phyloP scores from a whole-genome alignment of 148 eudicot species.

The Heliamphora exappendiculata region DNA sequence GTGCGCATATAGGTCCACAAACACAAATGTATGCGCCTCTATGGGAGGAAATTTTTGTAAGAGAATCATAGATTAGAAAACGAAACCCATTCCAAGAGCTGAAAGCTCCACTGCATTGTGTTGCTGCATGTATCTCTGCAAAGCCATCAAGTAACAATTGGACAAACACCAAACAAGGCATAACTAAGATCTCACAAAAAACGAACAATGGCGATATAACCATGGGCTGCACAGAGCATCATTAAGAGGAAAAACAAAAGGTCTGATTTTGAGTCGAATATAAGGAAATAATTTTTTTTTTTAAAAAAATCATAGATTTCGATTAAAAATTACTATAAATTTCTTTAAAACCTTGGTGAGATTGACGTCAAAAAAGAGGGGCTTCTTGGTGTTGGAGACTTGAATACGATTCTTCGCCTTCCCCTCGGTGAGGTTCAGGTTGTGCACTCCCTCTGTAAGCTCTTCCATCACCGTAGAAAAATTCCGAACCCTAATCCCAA shows the following conservation, averaged over 20 bases:
- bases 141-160: not conserved
- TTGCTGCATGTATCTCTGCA: slow-evolving; percentile 15
- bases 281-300: not conserved
- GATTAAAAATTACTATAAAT: not conserved
- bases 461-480: not conserved
- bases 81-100: slow-evolving; percentile 12
- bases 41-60: not conserved
- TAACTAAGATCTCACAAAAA: not conserved
- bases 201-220: not conserved
- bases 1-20: too few relatives aligned
- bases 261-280: not conserved
- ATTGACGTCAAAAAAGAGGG: slow-evolving; percentile 12
- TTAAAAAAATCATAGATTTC: not conserved
- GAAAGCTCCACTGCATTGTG: slow-evolving; percentile 16
- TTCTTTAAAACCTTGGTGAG: slow-evolving; percentile 4
- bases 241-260: too few relatives aligned
- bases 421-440: slow-evolving; percentile 2
- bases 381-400: slow-evolving; percentile 14
- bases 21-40: not conserved
- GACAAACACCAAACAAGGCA: not conserved
- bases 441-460: slow-evolving; percentile 10
- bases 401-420: slow-evolving; percentile 15
- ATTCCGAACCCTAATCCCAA: not conserved
- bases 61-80: not conserved
- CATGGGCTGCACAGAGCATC: not conserved